A percentile compares a stretch with the other conserved stretches of the same genome.
Conservation (phyloP, 805 yeast species). For the Alloascoidea africana region DNA sequence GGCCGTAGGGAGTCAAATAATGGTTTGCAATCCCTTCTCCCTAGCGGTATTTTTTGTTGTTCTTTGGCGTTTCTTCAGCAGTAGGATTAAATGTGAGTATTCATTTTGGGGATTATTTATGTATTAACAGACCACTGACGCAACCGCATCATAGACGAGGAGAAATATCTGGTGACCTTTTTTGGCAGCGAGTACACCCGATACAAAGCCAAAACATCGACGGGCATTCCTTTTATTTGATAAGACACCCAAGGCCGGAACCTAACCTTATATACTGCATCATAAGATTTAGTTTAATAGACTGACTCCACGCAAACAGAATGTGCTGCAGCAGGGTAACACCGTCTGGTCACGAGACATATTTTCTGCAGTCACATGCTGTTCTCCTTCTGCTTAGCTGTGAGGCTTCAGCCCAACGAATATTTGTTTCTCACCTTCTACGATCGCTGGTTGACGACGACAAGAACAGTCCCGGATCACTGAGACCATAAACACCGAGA, state of each 20-base stretch:
- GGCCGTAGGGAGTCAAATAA: constrained; percentile 76
- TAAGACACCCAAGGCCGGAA: constrained; percentile 7
- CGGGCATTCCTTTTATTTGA: constrained; percentile 50
- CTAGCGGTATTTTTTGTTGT: constrained; percentile 35
- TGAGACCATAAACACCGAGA: too few species aligned
- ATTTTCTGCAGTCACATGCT: too few species aligned
- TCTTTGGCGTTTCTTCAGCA: constrained; percentile 52
- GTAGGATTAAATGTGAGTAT: constrained; percentile 34
- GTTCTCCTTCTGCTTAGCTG: too few species aligned
- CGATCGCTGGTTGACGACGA: too few species aligned
- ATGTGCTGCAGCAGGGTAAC: too few species aligned
- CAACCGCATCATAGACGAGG: constrained; percentile 32
- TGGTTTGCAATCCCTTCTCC: constrained; percentile 53
- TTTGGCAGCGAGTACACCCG: constrained; percentile 51
- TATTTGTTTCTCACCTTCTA: too few species aligned
- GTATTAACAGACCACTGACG: background rate
- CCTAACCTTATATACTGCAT: background rate
- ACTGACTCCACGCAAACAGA: too few species aligned
- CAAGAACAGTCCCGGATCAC: too few species aligned
- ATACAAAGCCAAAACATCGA: constrained; percentile 34
- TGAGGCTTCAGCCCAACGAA: too few species aligned
- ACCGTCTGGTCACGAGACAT: too few species aligned
- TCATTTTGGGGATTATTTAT: background rate
- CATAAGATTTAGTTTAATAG: too few species aligned
- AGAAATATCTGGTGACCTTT: constrained; percentile 41